Evolutionary conservation across 2,329 filamentous ascomycete genomes (phyloP).

Genomic region (Akanthomyces lecanii): DNA sequence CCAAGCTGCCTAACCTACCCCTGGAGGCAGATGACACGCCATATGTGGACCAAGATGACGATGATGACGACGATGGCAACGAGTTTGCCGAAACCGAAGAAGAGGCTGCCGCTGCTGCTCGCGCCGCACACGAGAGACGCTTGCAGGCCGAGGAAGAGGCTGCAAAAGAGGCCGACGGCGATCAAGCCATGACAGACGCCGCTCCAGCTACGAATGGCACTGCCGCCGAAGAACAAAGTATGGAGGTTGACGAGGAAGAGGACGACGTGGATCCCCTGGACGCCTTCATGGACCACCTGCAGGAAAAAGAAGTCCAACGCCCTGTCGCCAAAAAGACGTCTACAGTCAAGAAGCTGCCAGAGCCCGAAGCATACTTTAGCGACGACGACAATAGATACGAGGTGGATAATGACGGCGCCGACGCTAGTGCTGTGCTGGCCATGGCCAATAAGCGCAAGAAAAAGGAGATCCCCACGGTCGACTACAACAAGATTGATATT

Average conservation of each 20-base stretch:
- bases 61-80: constrained; percentile 69
- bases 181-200: constrained; percentile 30
- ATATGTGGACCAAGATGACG: constrained; percentile 60
- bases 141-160: constrained; percentile 49
- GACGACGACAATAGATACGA: constrained; percentile 68
- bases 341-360: constrained; percentile 50
- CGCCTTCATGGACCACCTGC: constrained; percentile 84
- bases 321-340: constrained; percentile 23
- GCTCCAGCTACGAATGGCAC: constrained; percentile 18
- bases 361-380: constrained; percentile 82
- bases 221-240: constrained; percentile 36
- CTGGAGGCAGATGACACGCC: constrained; percentile 59
- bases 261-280: constrained; percentile 86
- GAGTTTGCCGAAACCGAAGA: constrained; percentile 81
- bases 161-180: constrained; percentile 30
- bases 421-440: constrained; percentile 46
- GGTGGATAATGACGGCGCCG: constrained; percentile 38
- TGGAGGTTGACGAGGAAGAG: constrained; percentile 55
- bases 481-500: constrained; percentile 84
- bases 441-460: constrained; percentile 72
- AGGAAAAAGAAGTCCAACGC: constrained; percentile 48
- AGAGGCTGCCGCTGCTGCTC: constrained; percentile 78
- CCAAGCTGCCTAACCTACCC: constrained; percentile 77
- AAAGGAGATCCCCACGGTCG: constrained; percentile 84
- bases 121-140: constrained; percentile 80